Evolutionary conservation across 2,329 filamentous ascomycete species (phyloP), one percentile per base, ranked within the genome.

Genomic region (Herpotrichia juniperi): DNA sequence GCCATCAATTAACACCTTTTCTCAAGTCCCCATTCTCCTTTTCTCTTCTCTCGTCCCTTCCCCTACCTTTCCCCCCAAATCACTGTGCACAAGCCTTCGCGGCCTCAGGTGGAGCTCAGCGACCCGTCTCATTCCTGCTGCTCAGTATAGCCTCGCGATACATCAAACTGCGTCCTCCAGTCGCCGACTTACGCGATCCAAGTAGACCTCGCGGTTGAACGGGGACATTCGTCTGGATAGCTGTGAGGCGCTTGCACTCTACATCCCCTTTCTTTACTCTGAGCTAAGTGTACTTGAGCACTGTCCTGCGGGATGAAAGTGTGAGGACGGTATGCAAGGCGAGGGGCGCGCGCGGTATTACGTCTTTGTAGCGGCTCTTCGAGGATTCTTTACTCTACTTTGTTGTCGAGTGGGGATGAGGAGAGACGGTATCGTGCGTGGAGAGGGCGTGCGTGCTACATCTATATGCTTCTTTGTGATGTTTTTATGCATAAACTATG

Each of bases 91-190:
- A 51, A 54, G 25, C 11, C 30, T 67, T 75, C 78, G 78, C 78
- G 76, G 73, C 73, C 68, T 66, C 72, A 79, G 78, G 79, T 81
- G 77, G 79, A 80, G 79, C 77, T 76, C 73, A 74, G 76, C 62
- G 77, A 79, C 75, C 72, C 79, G 76, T 70, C 64, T 68, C 73
- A 78, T 79, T 78, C 78, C 78, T 78, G 73, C 64, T 76, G 78
- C 78, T 81, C 79, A 79, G 79, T 81, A 81, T 79, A 72, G 74
- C 73, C 76, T 74, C 74, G 78, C 78, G 78, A 74, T 64, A 81
- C n/a, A 50, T 80, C 72, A 63, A 72, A 79, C 62, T 61, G 58
- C 48, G 46, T 35, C 42, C 46, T 39, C 44, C 59, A 58, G 64
- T 68, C 65, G 67, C 69, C 67, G 63, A 59, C 46, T 8, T 43